Evolutionary conservation across 331 rosid genomes (phyloP), one percentile per base, ranked within the genome.

Genomic region (Erythrophleum ivorense): DNA sequence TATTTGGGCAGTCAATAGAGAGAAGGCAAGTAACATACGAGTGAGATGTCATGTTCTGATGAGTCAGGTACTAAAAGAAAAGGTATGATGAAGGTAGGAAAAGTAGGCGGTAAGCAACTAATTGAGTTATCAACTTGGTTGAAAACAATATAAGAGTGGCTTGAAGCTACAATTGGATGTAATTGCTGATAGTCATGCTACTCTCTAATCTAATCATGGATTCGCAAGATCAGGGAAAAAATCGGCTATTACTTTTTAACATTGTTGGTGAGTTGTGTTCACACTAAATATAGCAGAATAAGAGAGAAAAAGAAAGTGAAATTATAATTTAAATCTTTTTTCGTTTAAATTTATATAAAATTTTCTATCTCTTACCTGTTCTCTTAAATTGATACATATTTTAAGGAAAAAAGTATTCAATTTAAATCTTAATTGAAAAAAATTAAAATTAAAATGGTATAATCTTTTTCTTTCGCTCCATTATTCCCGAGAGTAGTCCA

Each of bases 211-310:
- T 43, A 54, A 77, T 69, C 73, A 36, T 78, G 68, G 40, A 5
- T 59, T 36, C 19, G 19, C 16, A 65, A 6, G 54, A 85, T 86
- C 78, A 49, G 57, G 9, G 74, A 57, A 85, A 49, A 81, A 77
- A 71, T 78, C 34, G 29, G 64, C 53, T 36, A n/a, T 73, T 78
- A 43, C 85, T 79, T 83, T 89, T 78, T 86, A n/a, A 48, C 87
- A 74, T 60, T 77, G 64, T 7, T 50, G 2, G 52, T 59, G 78
- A 58, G 75, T 80, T 68, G 78, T 80, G 66, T 83, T 83, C 64
- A 66, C 84, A 80, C 78, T 49, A 58, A n/a, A 75, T 76, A 33
- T 48, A 38, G n/a, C n/a, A n/a, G n/a, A n/a, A n/a, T n/a, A n/a
- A n/a, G n/a, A n/a, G n/a, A n/a, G n/a, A n/a, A n/a, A n/a, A n/a